Evolutionary conservation across 345 rosid species (phyloP).

Genomic region (Acer saccharum): DNA sequence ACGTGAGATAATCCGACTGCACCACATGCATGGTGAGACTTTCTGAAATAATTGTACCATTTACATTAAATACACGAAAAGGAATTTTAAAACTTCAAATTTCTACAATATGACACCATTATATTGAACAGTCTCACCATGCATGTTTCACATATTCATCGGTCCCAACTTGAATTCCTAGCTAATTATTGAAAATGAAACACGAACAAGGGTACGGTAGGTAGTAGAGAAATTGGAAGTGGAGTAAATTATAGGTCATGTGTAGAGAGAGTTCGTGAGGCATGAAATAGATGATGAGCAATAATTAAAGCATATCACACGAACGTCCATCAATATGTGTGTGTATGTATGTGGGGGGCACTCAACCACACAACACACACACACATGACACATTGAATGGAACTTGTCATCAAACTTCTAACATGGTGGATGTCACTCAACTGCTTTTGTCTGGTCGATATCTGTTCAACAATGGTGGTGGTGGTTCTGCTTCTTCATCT

Average conservation of each 20-base stretch:
- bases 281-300: neutral
- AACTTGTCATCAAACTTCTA: neutral
- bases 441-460: neutral
- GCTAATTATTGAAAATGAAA: neutral
- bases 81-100: too few species aligned
- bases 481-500: neutral
- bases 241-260: neutral
- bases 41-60: too few species aligned
- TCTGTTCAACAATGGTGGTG: neutral
- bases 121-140: too few species aligned
- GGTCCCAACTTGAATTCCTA: neutral
- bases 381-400: neutral
- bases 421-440: neutral
- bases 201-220: neutral
- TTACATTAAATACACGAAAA: too few species aligned
- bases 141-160: too few species aligned
- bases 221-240: neutral
- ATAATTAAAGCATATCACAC: neutral
- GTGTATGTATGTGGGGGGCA: neutral
- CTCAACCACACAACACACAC: neutral
- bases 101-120: too few species aligned
- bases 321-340: neutral
- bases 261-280: neutral
- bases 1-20: too few species aligned
- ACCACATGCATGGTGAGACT: too few species aligned